Conservation (phyloP, 2,329 filamentous ascomycete species). For the Metarhizium sp. region DNA sequence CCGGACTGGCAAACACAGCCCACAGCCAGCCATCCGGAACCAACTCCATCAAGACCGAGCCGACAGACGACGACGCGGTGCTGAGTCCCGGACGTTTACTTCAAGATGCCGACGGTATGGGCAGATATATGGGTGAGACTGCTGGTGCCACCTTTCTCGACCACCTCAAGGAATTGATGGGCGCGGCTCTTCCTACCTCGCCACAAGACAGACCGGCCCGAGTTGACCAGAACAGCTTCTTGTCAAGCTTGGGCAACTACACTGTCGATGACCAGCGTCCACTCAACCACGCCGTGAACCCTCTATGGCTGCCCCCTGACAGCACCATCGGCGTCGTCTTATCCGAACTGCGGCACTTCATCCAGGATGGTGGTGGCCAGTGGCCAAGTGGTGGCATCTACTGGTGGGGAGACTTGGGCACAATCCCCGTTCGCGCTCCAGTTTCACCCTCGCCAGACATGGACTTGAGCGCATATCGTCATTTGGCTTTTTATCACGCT, state of each 20-base stretch:
- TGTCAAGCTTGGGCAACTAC: slow-evolving; percentile 33
- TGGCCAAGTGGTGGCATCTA: slow-evolving; percentile 37
- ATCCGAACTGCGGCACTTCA: slow-evolving; percentile 29
- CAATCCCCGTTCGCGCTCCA: slow-evolving; percentile 17
- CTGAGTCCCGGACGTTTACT: slow-evolving; percentile 31
- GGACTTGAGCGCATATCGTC: slow-evolving; percentile 21
- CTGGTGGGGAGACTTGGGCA: slow-evolving; percentile 35
- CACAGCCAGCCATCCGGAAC: slow-evolving; percentile 2
- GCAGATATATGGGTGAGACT: slow-evolving; percentile 38
- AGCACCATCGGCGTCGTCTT: slow-evolving; percentile 29
- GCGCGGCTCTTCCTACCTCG: slow-evolving; percentile 8
- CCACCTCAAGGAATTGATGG: slow-evolving; percentile 37
- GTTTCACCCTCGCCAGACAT: slow-evolving; percentile 11
- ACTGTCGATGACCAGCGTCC: slow-evolving; percentile 37
- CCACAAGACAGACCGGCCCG: slow-evolving; percentile 1
- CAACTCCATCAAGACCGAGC: slow-evolving; percentile 8
- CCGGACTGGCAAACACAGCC: background rate
- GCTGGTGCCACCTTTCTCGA: slow-evolving; percentile 42
- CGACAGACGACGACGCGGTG: slow-evolving; percentile 14
- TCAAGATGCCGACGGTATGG: slow-evolving; percentile 32
- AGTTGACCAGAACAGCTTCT: slow-evolving; percentile 18
- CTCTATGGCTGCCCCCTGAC: slow-evolving; percentile 27
- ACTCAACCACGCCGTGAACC: slow-evolving; percentile 28
- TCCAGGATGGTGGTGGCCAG: slow-evolving; percentile 34
- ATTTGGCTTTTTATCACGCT: slow-evolving; percentile 35